Conservation (phyloP, 1,139 yeast genomes). For the Meyerozyma athensensis region DNA sequence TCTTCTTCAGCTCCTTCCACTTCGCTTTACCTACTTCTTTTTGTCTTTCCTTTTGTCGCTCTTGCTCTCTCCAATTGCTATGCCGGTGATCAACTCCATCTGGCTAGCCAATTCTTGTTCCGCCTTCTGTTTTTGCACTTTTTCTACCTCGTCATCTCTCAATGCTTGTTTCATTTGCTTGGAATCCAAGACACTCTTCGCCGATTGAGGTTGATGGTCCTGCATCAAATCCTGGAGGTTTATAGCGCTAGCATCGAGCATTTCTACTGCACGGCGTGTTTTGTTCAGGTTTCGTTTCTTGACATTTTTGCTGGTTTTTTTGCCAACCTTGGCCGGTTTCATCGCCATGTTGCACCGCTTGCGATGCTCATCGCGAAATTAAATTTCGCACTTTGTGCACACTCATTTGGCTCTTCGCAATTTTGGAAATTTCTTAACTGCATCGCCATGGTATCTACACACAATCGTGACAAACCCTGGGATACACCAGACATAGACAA, state of each 20-base stretch:
- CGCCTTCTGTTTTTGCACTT: conserved; percentile 35
- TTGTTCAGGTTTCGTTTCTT: conserved; percentile 11
- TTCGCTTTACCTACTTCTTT: no score
- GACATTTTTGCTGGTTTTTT: conserved; percentile 5
- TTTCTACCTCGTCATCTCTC: conserved; percentile 33
- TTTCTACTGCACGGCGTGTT: conserved; percentile 26
- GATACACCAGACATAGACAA: conserved; percentile 94
- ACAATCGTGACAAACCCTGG: conserved; percentile 96
- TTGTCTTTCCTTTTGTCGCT: no score
- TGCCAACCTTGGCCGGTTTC: conserved; percentile 2
- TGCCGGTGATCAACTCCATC: conserved; percentile 53
- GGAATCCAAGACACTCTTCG: conserved; percentile 27
- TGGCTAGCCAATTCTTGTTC: conserved; percentile 53
- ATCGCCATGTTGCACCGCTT: neutral
- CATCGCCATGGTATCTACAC: conserved; percentile 74
- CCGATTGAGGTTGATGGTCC: conserved; percentile 11
- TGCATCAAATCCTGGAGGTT: conserved; percentile 32
- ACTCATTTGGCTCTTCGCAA: neutral
- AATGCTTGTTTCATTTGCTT: conserved; percentile 38
- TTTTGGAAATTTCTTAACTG: neutral
- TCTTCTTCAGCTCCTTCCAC: no score
- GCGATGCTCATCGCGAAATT: conserved; percentile 5
- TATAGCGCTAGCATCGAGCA: conserved; percentile 36
- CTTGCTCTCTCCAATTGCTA: conserved; percentile 21
- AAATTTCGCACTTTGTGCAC: neutral